Evolutionary conservation across 2,329 filamentous ascomycete genomes (phyloP), one percentile per base, ranked within the genome.

Genomic region (Talaromyces sp.): DNA sequence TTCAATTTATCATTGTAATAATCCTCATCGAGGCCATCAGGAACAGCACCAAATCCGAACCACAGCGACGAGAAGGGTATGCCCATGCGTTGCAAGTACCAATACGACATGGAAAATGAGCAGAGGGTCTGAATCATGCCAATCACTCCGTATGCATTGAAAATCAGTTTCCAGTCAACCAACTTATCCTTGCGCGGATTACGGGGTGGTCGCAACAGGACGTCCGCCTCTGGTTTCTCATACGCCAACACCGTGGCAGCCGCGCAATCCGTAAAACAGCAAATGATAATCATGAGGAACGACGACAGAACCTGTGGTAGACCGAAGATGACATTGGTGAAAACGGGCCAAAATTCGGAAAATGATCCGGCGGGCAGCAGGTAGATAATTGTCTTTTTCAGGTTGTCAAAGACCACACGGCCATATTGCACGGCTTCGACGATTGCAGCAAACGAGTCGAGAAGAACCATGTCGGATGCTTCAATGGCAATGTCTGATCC

Each of bases 321-420:
- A 19, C 88, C 88, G 61, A 91, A 88, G 1, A 84, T 69, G 19
- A 91, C 84, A 58, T 86, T 89, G 1, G 85, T 88, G 71, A 91
- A 81, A 43, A 91, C 84, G 0, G 88, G 88, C 87, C 66, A 83
- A 71, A 91, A 87, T 68, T 91, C 88, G 54, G 82, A 84, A 69
- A 89, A 91, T n/a, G 78, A 83, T 2, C 88, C 88, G 0, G 88
- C 88, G 0, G 88, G 87, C 0, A 91, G 78, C 2, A 91, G 77
- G 66, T 91, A 91, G n/a, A 84, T 82, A 61, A 89, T 84, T 0
- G 83, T 87, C 78, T 92, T 91, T 70, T 89, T 88, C 53, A 91
- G 74, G 65, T 91, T 91, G 70, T 91, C 68, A 71, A 89, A 91
- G n/a, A 91, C 86, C 5, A 89, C 82, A 13, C 88, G 81, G 0